A percentile compares a stretch with the other conserved stretches of the same genome.
Evolutionary conservation across 495 filamentous ascomycete species (phyloP).

Genomic region (Aspergillus sparsus): DNA sequence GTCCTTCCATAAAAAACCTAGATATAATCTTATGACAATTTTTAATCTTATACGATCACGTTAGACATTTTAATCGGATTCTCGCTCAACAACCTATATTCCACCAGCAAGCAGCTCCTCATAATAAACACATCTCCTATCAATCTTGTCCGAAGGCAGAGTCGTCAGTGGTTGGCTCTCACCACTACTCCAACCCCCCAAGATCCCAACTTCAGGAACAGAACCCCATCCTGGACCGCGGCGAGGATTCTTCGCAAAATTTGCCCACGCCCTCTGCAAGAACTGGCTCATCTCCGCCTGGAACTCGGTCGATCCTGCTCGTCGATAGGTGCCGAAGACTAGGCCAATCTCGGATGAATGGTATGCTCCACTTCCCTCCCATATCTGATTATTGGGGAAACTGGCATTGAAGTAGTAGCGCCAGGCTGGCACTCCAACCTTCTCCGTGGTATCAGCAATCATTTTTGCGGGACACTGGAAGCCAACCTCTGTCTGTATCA

Average conservation of each 20-base stretch:
- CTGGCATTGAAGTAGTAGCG: slow-evolving; percentile 37
- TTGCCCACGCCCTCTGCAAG: slow-evolving; percentile 36
- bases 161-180: too few species aligned
- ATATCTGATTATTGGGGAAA: slow-evolving; percentile 33
- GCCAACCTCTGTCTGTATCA: slow-evolving; percentile 28
- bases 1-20: too few species aligned
- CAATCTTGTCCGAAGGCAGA: too few species aligned
- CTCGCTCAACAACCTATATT: too few species aligned
- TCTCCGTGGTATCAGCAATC: slow-evolving; percentile 24
- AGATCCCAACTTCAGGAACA: slow-evolving; percentile 19
- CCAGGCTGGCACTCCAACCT: slow-evolving; percentile 27
- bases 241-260: slow-evolving; percentile 35
- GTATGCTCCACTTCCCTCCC: slow-evolving; percentile 25
- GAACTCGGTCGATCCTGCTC: slow-evolving; percentile 21
- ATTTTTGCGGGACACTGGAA: slow-evolving; percentile 29
- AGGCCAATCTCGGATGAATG: slow-evolving; percentile 32
- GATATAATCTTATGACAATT: too few species aligned
- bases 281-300: slow-evolving; percentile 25
- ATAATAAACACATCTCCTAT: too few species aligned
- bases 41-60: too few species aligned
- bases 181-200: slow-evolving; percentile 6
- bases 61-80: too few species aligned
- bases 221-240: slow-evolving; percentile 28
- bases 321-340: slow-evolving; percentile 35
- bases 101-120: too few species aligned